Evolutionary conservation across 441 rosid species (phyloP), one percentile per base, ranked within the genome.

Genomic region (Theobroma grandiflorum): DNA sequence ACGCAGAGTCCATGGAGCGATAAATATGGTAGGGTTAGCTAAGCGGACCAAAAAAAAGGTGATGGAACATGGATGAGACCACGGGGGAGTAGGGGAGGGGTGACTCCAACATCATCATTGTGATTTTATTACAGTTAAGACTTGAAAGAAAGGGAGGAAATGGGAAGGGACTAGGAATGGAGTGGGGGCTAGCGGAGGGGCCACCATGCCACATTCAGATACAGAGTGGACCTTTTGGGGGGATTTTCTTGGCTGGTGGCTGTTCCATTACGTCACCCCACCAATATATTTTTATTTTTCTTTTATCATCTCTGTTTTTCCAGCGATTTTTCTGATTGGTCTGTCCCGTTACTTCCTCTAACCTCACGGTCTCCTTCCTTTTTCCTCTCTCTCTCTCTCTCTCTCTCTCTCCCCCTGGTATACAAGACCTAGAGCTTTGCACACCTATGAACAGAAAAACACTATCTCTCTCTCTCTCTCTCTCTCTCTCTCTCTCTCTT

Each of bases 81-180:
- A 75, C 9, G 9, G 35, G 2, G n/a, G n/a, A 15, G 11, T 22
- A 38, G 67, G 76, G 4, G 38, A 12, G 47, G 72, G 70, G 78
- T 77, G 61, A 64, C 31, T n/a, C 79, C 83, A 84, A 80, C 91
- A 81, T 77, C 84, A 86, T 87, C 85, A 88, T 89, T 81, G 68
- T 61, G 72, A 76, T 77, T 80, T 85, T 79, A 79, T 85, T 78
- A 69, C 78, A 65, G 82, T 79, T 67, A 61, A 80, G 70, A 75
- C 75, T 78, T 78, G 43, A 74, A 74, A 53, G 55, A 82, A 55
- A 31, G 47, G 64, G 37, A 45, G 73, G 37, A 15, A 74, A 85
- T 80, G 81, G 88, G 90, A 84, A 74, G 92, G 89, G 89, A 85
- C 88, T 64, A 75, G 77, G 81, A 87, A 84, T 87, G 85, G 85